Percentiles rank a stretch among this genome's conserved stretches.
phyloP scores from a whole-genome alignment of 2,329 filamentous ascomycete species.

The Davidsoniella neocaledoniae region DNA sequence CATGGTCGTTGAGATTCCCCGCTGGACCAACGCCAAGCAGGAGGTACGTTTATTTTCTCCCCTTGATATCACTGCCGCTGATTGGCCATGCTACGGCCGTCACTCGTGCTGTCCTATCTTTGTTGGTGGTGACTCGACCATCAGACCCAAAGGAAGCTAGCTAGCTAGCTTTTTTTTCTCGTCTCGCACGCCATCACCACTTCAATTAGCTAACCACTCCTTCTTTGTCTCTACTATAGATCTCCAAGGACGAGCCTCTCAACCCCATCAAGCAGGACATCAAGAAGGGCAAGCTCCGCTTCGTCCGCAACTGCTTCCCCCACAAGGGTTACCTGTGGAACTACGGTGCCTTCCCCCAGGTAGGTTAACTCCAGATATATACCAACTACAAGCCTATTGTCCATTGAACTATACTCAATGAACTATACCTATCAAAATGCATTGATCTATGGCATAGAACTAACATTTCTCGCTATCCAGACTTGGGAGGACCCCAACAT shows the following conservation, averaged over 20 bases:
- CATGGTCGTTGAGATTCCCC: slow-evolving; percentile 98
- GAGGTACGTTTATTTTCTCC: slow-evolving; percentile 48
- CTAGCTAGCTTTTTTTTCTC: background rate
- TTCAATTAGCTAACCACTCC: background rate
- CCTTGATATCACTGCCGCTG: background rate
- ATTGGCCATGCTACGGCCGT: background rate
- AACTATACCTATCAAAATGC: background rate
- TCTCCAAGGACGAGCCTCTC: slow-evolving; percentile 95
- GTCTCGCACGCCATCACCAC: slow-evolving; percentile 1
- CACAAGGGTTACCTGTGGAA: slow-evolving; percentile 99
- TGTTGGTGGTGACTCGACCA: background rate
- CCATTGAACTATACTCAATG: slow-evolving; percentile 1
- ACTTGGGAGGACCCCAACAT: slow-evolving; percentile 98
- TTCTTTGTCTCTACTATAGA: slow-evolving; percentile 33
- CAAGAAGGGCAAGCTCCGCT: slow-evolving; percentile 99
- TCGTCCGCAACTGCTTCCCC: slow-evolving; percentile 99
- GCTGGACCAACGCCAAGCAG: slow-evolving; percentile 99
- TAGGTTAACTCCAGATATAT: slow-evolving; percentile 26
- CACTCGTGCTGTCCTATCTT: background rate
- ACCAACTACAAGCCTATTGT: slow-evolving; percentile 1
- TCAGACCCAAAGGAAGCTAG: background rate
- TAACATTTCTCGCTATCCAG: slow-evolving; percentile 27
- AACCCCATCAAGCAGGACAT: slow-evolving; percentile 99
- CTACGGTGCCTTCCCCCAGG: slow-evolving; percentile 98
- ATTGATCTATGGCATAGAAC: background rate